Percentiles rank a stretch among this genome's conserved stretches.
phyloP scores from a whole-genome alignment of 1,139 yeast species.

The Debaryomyces nepalensis region DNA sequence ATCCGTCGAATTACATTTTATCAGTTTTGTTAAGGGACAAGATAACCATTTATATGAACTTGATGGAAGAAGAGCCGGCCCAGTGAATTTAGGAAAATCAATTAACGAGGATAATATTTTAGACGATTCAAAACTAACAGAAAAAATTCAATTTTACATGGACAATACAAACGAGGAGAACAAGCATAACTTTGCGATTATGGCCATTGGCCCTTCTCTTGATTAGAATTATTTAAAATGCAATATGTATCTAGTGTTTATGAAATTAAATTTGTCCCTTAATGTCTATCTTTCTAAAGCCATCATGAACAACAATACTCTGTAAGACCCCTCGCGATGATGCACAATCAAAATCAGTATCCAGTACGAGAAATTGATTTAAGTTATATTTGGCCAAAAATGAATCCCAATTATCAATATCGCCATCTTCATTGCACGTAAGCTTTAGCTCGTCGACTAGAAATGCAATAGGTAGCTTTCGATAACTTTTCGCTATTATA shows the following conservation, averaged over 20 bases:
- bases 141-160: conserved; percentile 69
- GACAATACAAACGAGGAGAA: conserved; percentile 61
- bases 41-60: conserved; percentile 74
- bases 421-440: conserved; percentile 22
- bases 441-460: conserved; percentile 55
- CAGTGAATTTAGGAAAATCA: conserved; percentile 61
- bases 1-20: conserved; percentile 74
- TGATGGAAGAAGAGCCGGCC: conserved; percentile 87
- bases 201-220: conserved; percentile 65
- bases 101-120: conserved; percentile 50
- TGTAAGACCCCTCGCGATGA: conserved; percentile 53
- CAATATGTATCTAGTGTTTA: conserved; percentile 33
- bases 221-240: conserved; percentile 29
- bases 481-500: conserved; percentile 62
- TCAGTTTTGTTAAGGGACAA: conserved; percentile 66
- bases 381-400: conserved; percentile 52
- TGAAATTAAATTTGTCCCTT: conserved; percentile 75
- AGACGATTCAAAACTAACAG: conserved; percentile 52
- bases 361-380: conserved; percentile 35
- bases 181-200: conserved; percentile 64
- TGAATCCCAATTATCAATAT: conserved; percentile 17
- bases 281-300: conserved; percentile 75
- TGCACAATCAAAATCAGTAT: conserved; percentile 45
- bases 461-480: conserved; percentile 54
- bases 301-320: conserved; percentile 43